Conservation (phyloP, 2,329 filamentous ascomycete genomes). For the Penicillium sp. region DNA sequence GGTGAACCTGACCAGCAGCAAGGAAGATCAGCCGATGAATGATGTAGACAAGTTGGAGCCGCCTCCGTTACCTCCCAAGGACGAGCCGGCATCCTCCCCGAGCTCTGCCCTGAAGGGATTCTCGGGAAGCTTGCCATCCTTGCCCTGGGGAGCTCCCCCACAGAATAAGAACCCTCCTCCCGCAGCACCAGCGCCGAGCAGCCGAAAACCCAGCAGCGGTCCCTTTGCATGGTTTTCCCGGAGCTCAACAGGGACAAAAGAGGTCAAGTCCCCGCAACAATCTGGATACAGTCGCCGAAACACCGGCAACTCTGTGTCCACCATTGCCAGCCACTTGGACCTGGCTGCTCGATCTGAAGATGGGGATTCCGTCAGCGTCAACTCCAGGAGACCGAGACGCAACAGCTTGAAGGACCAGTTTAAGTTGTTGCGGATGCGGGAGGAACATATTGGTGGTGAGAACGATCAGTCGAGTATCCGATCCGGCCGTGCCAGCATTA, state of each 20-base stretch:
- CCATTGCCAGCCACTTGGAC: slow-evolving; percentile 74
- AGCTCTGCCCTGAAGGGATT: slow-evolving; percentile 52
- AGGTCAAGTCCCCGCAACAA: slow-evolving; percentile 54
- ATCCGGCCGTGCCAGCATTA: slow-evolving; percentile 41
- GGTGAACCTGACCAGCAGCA: slow-evolving; percentile 61
- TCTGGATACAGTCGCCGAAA: slow-evolving; percentile 56
- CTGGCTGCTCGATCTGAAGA: slow-evolving; percentile 73
- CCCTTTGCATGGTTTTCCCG: slow-evolving; percentile 83
- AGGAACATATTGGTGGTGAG: slow-evolving; percentile 60
- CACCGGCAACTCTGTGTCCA: slow-evolving; percentile 74
- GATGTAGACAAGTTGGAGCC: slow-evolving; percentile 24
- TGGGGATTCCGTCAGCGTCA: slow-evolving; percentile 40
- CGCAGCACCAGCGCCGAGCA: slow-evolving; percentile 38
- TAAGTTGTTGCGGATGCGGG: slow-evolving; percentile 68
- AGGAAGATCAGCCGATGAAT: slow-evolving; percentile 45
- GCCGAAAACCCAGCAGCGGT: slow-evolving; percentile 75
- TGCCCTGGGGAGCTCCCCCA: slow-evolving; percentile 65
- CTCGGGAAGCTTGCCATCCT: slow-evolving; percentile 65
- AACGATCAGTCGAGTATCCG: slow-evolving; percentile 53
- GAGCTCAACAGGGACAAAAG: slow-evolving; percentile 54
- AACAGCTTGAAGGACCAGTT: slow-evolving; percentile 73
- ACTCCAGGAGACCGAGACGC: slow-evolving; percentile 48
- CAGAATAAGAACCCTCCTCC: slow-evolving; percentile 36
- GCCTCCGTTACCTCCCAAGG: slow-evolving; percentile 34
- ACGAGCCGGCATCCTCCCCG: slow-evolving; percentile 28